These are phyloP conservation scores for Lycium barbarum DNA, from an alignment of 257 asterid species.

Conservation along the genomic window DNA sequence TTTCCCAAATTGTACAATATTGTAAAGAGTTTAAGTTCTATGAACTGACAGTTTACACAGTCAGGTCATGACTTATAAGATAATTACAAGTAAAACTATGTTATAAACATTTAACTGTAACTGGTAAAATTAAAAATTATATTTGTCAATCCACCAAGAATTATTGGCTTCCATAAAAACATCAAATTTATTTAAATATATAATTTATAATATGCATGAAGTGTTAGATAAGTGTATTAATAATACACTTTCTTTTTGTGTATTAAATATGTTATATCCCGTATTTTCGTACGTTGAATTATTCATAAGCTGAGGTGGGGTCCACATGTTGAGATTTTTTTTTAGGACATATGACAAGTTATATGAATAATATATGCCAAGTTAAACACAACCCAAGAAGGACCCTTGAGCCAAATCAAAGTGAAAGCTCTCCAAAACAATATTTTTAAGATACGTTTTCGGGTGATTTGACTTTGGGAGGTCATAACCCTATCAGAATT, in stretches of 20 bases:
- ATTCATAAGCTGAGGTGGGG: too few relatives aligned
- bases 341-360: too few relatives aligned
- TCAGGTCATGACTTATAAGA: background rate
- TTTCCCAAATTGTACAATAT: background rate
- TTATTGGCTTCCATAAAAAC: background rate
- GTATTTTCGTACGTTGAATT: too few relatives aligned
- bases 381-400: too few relatives aligned
- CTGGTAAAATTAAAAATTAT: background rate
- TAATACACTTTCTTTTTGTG: constrained; percentile 23
- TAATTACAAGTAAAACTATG: background rate
- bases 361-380: too few relatives aligned
- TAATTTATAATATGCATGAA: constrained; percentile 25
- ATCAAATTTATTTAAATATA: background rate
- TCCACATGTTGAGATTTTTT: too few relatives aligned
- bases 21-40: background rate
- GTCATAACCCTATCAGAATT: too few relatives aligned
- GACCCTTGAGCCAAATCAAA: too few relatives aligned
- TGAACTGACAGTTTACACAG: background rate
- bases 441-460: too few relatives aligned
- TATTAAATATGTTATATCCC: constrained; percentile 28
- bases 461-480: too few relatives aligned
- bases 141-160: constrained; percentile 6
- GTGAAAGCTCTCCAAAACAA: too few relatives aligned
- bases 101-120: background rate
- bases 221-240: background rate